These are phyloP conservation scores for Diaporthe vaccinii DNA, from an alignment of 2,329 filamentous ascomycete species.

Conservation along the genomic window DNA sequence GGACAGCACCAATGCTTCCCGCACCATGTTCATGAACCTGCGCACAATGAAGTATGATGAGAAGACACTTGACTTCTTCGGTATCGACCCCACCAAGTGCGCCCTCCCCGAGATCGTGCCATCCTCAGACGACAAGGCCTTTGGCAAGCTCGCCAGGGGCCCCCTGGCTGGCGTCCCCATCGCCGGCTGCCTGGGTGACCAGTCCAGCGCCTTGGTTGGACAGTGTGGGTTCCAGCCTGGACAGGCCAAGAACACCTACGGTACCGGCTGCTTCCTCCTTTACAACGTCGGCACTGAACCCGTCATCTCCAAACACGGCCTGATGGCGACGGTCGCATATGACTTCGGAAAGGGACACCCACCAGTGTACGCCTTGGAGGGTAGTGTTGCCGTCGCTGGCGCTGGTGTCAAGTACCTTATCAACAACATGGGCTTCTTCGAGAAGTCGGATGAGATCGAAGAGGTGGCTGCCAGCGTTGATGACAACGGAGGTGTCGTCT, in stretches of 20 bases:
- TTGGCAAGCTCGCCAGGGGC: constrained; percentile 76
- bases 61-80: constrained; percentile 82
- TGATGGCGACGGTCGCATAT: constrained; percentile 90
- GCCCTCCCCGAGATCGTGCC: constrained; percentile 86
- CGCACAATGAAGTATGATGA: constrained; percentile 85
- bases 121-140: constrained; percentile 81
- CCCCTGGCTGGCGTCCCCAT: constrained; percentile 79
- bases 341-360: constrained; percentile 74
- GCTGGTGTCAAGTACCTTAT: constrained; percentile 82
- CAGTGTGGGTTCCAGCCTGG: constrained; percentile 88
- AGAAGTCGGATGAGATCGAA: constrained; percentile 63
- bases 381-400: constrained; percentile 85
- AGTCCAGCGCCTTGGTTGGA: constrained; percentile 87
- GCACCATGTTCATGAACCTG: constrained; percentile 96
- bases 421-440: constrained; percentile 74
- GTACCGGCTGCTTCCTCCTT: constrained; percentile 89
- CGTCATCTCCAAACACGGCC: constrained; percentile 85
- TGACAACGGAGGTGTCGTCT: constrained; percentile 86
- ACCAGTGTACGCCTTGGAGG: constrained; percentile 85
- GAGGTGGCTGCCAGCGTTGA: constrained; percentile 65
- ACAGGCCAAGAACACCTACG: constrained; percentile 91
- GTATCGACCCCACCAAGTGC: constrained; percentile 76
- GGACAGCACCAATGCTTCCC: constrained; percentile 87
- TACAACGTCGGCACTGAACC: constrained; percentile 90
- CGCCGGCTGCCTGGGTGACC: constrained; percentile 88